These are phyloP conservation scores for Floccularia luteovirens DNA, from an alignment of 768 basidiomycete species.

Conservation along the genomic window DNA sequence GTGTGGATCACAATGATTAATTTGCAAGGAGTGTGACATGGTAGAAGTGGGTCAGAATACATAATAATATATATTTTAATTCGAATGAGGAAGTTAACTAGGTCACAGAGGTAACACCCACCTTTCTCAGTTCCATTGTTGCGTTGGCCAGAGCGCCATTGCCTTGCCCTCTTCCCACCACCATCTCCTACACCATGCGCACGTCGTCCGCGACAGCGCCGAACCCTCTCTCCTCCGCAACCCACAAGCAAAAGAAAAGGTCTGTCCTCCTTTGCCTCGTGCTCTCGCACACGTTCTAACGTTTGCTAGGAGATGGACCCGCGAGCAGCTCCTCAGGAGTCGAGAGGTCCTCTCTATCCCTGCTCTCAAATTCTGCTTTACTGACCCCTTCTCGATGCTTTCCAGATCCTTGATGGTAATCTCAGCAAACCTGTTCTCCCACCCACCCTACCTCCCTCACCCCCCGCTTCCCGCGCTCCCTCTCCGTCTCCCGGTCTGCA, in stretches of 20 bases:
- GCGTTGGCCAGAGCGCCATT: constrained; percentile 28
- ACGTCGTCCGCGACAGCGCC: constrained; percentile 10
- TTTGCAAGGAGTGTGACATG: background rate
- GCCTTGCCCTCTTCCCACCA: constrained; percentile 39
- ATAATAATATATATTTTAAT: too few relatives aligned
- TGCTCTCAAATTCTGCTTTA: constrained; percentile 5
- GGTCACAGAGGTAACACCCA: constrained; percentile 21
- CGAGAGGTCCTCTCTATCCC: constrained; percentile 29
- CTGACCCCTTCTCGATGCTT: constrained; percentile 6
- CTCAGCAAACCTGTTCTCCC: constrained; percentile 31
- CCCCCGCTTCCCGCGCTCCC: constrained; percentile 39
- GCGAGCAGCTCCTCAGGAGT: constrained; percentile 39
- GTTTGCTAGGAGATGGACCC: constrained; percentile 36
- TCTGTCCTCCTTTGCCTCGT: constrained; percentile 10
- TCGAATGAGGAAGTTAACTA: background rate
- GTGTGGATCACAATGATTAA: background rate
- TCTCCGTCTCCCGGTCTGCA: constrained; percentile 33
- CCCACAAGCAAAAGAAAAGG: constrained; percentile 25
- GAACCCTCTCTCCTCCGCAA: constrained; percentile 8
- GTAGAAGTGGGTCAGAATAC: background rate
- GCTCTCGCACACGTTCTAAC: constrained; percentile 12
- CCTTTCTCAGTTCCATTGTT: constrained; percentile 29
- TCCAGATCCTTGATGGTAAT: constrained; percentile 30
- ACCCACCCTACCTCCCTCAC: constrained; percentile 41
- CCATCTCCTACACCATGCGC: constrained; percentile 19